Percentiles rank a stretch among this genome's conserved stretches.
phyloP scores from a whole-genome alignment of 257 asterid genomes.

The Solanum infundibuliforme region DNA sequence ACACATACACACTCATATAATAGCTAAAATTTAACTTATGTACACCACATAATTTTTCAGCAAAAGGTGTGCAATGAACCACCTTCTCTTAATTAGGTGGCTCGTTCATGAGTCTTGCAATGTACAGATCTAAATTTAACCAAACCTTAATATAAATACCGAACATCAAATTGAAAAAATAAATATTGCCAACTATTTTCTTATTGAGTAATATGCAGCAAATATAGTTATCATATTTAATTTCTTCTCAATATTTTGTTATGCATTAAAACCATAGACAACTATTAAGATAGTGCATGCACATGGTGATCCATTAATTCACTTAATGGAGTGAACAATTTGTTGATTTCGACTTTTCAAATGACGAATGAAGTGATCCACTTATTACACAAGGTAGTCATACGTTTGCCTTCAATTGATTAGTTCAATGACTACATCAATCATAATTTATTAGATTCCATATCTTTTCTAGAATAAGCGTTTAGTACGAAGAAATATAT shows the following conservation, averaged over 20 bases:
- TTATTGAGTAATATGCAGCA: not conserved
- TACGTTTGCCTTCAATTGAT: not conserved
- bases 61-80: too few relatives aligned
- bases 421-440: not conserved
- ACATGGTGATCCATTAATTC: not conserved
- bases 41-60: too few relatives aligned
- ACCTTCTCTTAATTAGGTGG: too few relatives aligned
- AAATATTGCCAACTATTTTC: not conserved
- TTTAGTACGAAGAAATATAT: not conserved
- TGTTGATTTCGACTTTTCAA: not conserved
- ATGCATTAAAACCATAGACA: not conserved
- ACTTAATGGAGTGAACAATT: not conserved
- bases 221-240: not conserved
- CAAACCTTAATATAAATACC: not conserved
- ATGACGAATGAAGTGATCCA: not conserved
- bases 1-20: too few relatives aligned
- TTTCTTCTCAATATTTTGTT: not conserved
- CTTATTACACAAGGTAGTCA: not conserved
- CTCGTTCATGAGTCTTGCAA: too few relatives aligned
- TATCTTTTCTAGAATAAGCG: not conserved
- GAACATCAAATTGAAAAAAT: not conserved
- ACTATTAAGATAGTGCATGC: not conserved
- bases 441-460: not conserved
- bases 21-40: too few relatives aligned
- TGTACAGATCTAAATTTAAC: fast-evolving